These are phyloP conservation scores for Paraconiothyrium sp. DNA, from an alignment of 2,329 filamentous ascomycete species.

Conservation along the genomic window DNA sequence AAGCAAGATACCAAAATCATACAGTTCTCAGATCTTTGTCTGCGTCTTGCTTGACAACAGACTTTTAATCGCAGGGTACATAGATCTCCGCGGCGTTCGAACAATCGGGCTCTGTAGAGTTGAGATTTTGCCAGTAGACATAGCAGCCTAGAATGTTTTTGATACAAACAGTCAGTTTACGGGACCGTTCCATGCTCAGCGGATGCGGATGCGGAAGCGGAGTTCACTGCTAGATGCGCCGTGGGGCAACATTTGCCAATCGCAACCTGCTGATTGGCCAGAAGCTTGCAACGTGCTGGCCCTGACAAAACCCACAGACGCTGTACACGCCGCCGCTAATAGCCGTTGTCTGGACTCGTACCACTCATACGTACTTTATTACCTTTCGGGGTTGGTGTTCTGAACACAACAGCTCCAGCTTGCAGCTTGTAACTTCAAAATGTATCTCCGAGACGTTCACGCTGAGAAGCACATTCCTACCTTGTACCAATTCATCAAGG, in stretches of 20 bases:
- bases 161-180: background rate
- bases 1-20: background rate
- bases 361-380: background rate
- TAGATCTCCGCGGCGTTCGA: too few relatives aligned
- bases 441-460: constrained; percentile 62
- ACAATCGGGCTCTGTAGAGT: too few relatives aligned
- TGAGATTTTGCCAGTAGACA: too few relatives aligned
- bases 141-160: background rate
- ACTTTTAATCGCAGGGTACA: too few relatives aligned
- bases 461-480: constrained; percentile 60
- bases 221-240: background rate
- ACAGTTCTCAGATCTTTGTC: too few relatives aligned
- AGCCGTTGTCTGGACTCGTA: background rate
- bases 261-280: background rate
- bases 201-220: background rate
- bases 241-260: background rate
- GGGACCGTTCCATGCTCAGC: background rate
- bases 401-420: background rate
- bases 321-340: constrained; percentile 1
- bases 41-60: background rate
- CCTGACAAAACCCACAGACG: constrained; percentile 2
- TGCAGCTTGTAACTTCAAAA: constrained; percentile 39
- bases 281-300: background rate
- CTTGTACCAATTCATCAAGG: constrained; percentile 66
- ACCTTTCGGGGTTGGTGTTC: background rate